These are phyloP conservation scores for Talaromyces verruculosus DNA, from an alignment of 2,329 filamentous ascomycete genomes.

Conservation along the genomic window DNA sequence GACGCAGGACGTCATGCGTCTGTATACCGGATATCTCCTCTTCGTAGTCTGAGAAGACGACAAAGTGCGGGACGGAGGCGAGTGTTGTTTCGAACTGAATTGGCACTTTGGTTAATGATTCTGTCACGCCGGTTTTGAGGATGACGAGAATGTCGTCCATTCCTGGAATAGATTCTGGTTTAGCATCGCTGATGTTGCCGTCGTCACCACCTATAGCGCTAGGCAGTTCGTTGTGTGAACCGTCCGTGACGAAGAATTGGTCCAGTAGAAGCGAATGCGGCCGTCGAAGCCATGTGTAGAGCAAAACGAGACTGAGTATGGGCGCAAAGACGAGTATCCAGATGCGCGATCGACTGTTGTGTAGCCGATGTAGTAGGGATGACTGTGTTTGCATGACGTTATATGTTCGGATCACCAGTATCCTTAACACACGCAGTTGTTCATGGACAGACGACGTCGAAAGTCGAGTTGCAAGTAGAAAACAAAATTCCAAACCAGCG, in stretches of 20 bases:
- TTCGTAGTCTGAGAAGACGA: constrained; percentile 60
- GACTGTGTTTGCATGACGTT: constrained; percentile 8
- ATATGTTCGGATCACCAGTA: neutral
- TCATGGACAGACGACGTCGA: neutral
- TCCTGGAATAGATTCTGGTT: neutral
- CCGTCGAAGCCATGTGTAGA: constrained; percentile 10
- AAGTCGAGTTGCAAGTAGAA: neutral
- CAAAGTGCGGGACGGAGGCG: constrained; percentile 55
- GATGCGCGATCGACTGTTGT: constrained; percentile 1
- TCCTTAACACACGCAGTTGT: neutral
- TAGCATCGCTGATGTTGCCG: neutral
- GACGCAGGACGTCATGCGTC: constrained; percentile 52
- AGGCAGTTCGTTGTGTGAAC: neutral
- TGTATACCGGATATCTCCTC: constrained; percentile 52
- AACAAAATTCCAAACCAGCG: neutral
- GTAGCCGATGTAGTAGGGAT: constrained; percentile 2
- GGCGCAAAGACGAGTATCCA: constrained; percentile 17
- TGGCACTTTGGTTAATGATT: constrained; percentile 56
- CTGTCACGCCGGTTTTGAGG: constrained; percentile 60
- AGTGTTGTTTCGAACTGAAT: constrained; percentile 56
- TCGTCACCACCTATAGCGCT: neutral
- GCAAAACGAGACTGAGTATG: constrained; percentile 9
- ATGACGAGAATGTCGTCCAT: constrained; percentile 56
- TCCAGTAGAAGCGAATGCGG: constrained; percentile 12
- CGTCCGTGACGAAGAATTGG: neutral